phyloP scores from a whole-genome alignment of 345 rosid genomes.

The Clausena lansium region DNA sequence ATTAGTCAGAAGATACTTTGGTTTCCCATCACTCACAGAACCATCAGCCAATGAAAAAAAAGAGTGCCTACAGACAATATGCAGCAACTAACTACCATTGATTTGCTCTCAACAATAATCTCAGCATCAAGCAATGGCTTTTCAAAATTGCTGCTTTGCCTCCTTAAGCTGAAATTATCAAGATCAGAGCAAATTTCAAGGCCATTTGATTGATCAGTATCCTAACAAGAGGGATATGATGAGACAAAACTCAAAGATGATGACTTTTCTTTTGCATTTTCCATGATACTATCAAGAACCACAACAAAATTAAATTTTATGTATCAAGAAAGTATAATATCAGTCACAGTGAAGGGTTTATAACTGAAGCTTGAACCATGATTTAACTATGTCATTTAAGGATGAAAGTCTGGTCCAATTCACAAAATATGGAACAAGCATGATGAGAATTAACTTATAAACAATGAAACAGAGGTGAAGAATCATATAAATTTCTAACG shows the following conservation, averaged over 20 bases:
- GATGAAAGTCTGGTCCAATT: not conserved
- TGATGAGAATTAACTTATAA: not conserved
- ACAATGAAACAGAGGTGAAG: not conserved
- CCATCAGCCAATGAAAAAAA: slow-evolving; percentile 26
- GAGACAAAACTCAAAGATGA: slow-evolving; percentile 32
- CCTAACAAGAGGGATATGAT: slow-evolving; percentile 25
- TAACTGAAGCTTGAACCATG: not conserved
- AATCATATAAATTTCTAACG: not conserved
- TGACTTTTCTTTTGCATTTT: slow-evolving; percentile 30
- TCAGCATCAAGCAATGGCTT: slow-evolving; percentile 23
- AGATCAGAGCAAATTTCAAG: slow-evolving; percentile 16
- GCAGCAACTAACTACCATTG: slow-evolving; percentile 41
- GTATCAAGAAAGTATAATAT: not conserved
- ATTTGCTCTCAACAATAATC: slow-evolving; percentile 32
- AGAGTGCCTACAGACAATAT: slow-evolving; percentile 40
- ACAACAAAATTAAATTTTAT: no score
- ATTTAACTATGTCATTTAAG: not conserved
- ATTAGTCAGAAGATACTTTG: slow-evolving; percentile 29
- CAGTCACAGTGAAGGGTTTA: not conserved
- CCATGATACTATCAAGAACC: slow-evolving; percentile 17
- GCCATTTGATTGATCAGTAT: not conserved
- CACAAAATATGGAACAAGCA: not conserved
- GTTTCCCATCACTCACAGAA: slow-evolving; percentile 20
- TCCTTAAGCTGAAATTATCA: slow-evolving; percentile 32
- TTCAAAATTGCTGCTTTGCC: slow-evolving; percentile 32